A percentile compares a stretch with the other conserved stretches of the same genome.
These are phyloP conservation scores for Phialocephala sp. DNA, from an alignment of 2,329 filamentous ascomycete genomes.

Conservation along the genomic window DNA sequence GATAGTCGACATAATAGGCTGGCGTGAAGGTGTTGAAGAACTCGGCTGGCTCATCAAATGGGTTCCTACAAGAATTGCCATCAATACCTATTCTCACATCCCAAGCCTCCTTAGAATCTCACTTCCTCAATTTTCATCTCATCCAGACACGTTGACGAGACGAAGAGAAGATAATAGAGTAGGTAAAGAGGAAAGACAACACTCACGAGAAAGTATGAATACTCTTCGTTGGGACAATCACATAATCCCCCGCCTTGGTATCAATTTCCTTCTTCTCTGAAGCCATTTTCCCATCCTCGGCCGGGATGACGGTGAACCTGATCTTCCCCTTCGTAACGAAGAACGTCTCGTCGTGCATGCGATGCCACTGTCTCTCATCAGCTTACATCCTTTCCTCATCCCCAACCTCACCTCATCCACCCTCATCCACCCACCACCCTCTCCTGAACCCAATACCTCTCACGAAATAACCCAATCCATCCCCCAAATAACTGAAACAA, in stretches of 20 bases:
- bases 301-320: slow-evolving; percentile 51
- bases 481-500: too few relatives aligned
- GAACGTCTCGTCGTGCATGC: slow-evolving; percentile 65
- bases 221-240: slow-evolving; percentile 58
- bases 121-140: too few relatives aligned
- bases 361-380: slow-evolving; percentile 45
- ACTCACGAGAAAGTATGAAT: slow-evolving; percentile 55
- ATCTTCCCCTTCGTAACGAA: slow-evolving; percentile 57
- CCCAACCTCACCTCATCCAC: not conserved
- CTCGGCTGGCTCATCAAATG: slow-evolving; percentile 56
- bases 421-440: slow-evolving; percentile 37
- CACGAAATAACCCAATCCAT: too few relatives aligned
- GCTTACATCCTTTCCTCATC: not conserved
- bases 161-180: too few relatives aligned
- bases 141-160: too few relatives aligned
- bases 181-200: not conserved
- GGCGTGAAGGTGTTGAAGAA: slow-evolving; percentile 64
- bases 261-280: slow-evolving; percentile 51
- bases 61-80: slow-evolving; percentile 47
- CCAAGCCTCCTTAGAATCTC: too few relatives aligned
- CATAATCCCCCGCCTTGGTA: slow-evolving; percentile 57
- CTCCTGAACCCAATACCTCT: too few relatives aligned
- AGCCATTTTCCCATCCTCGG: not conserved
- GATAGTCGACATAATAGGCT: slow-evolving; percentile 31
- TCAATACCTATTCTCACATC: not conserved